These are phyloP conservation scores for Trichoderma sp. DNA, from an alignment of 2,329 filamentous ascomycete genomes.

Conservation along the genomic window DNA sequence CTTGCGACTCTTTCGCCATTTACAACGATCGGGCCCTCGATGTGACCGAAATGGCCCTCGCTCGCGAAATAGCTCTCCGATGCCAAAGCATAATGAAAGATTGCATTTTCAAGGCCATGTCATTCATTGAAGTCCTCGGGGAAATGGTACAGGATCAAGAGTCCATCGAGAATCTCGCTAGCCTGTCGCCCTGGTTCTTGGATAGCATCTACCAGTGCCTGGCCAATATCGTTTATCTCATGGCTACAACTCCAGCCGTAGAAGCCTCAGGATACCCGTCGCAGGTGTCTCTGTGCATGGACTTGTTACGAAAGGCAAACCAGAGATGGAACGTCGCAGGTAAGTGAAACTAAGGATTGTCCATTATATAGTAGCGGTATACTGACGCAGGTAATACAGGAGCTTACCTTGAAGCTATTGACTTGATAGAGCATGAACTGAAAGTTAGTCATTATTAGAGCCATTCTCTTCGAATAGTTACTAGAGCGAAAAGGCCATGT, in stretches of 20 bases:
- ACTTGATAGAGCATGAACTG: conserved; percentile 3
- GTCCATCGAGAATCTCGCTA: not conserved
- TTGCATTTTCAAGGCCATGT: not conserved
- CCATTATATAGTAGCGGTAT: not conserved
- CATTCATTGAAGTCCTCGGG: not conserved
- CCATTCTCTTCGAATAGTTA: not conserved
- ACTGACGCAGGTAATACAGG: not conserved
- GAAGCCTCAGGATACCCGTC: not conserved
- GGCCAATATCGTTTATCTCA: conserved; percentile 9
- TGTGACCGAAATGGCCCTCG: not conserved
- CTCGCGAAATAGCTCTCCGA: conserved; percentile 13
- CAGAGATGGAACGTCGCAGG: conserved; percentile 18
- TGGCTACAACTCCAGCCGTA: not conserved
- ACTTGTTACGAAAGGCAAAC: conserved; percentile 9
- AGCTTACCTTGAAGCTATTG: conserved; percentile 14
- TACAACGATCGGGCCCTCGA: not conserved
- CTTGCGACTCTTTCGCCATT: conserved; percentile 17
- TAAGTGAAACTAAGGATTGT: not conserved
- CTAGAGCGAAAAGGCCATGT: too few species aligned
- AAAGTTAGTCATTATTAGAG: conserved; percentile 4
- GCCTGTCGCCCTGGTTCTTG: conserved; percentile 19
- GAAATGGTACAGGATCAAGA: conserved; percentile 9
- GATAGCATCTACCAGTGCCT: conserved; percentile 14
- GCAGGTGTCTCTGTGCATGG: not conserved
- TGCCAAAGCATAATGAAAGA: conserved; percentile 8